These are phyloP conservation scores for Cladorrhinum sp. DNA, from an alignment of 2,329 filamentous ascomycete genomes.

Conservation along the genomic window DNA sequence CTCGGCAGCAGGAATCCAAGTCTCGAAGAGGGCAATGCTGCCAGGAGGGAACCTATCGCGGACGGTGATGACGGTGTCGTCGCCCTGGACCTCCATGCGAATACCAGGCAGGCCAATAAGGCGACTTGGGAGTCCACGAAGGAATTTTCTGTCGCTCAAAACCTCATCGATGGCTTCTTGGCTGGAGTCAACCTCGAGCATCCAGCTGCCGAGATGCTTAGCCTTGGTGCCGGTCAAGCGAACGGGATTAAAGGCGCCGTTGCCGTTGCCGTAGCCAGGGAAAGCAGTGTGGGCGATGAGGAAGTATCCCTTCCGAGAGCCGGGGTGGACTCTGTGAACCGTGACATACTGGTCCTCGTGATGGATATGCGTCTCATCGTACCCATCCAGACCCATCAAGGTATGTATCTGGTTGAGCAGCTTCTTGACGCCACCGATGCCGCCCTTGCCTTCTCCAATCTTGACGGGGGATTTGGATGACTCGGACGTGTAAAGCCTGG, in stretches of 20 bases:
- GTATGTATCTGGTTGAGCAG: constrained; percentile 92
- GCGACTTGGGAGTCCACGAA: constrained; percentile 81
- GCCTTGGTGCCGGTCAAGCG: constrained; percentile 80
- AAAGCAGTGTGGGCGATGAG: constrained; percentile 95
- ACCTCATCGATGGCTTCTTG: constrained; percentile 64
- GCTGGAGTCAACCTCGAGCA: constrained; percentile 79
- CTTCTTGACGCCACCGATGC: constrained; percentile 88
- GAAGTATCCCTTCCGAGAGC: constrained; percentile 90
- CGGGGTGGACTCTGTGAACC: constrained; percentile 89
- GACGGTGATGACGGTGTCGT: constrained; percentile 76
- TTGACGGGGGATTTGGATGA: constrained; percentile 65
- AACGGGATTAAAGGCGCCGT: constrained; percentile 75
- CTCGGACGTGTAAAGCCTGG: constrained; percentile 73
- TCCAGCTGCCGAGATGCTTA: constrained; percentile 86
- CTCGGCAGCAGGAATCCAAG: constrained; percentile 86
- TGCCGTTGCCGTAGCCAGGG: constrained; percentile 81
- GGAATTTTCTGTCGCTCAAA: constrained; percentile 63
- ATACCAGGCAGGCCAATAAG: constrained; percentile 73
- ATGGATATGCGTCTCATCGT: constrained; percentile 93
- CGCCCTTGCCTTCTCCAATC: constrained; percentile 68
- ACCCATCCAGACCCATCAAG: constrained; percentile 91
- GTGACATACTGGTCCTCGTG: constrained; percentile 96
- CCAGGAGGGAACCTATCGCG: constrained; percentile 85
- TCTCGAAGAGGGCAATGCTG: constrained; percentile 93
- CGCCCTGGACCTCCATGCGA: constrained; percentile 65